These are phyloP conservation scores for Cutaneotrichosporon curvatum DNA, from an alignment of 1,284 basidiomycete species.

Conservation along the genomic window DNA sequence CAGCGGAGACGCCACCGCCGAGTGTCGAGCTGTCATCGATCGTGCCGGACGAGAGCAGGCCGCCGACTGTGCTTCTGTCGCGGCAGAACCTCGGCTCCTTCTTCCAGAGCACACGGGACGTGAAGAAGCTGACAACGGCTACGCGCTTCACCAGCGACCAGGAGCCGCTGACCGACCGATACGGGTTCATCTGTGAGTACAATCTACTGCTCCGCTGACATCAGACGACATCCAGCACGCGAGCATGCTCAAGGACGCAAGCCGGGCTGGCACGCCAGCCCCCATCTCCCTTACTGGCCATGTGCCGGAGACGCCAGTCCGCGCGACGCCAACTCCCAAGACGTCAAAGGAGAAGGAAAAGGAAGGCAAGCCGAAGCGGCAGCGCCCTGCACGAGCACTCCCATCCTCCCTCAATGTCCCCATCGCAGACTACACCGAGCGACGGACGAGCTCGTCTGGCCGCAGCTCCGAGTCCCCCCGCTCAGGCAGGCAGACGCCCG, in stretches of 20 bases:
- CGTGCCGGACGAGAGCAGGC: constrained; percentile 72
- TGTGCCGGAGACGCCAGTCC: constrained; percentile 1
- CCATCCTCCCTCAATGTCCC: constrained; percentile 1
- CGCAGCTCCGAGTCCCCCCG: constrained; percentile 2
- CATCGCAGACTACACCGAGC: constrained; percentile 1
- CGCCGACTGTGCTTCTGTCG: constrained; percentile 56
- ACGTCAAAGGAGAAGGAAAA: neutral
- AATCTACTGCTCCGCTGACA: neutral
- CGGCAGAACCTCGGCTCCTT: constrained; percentile 38
- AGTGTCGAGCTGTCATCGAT: constrained; percentile 82
- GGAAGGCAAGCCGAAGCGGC: neutral
- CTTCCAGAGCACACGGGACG: constrained; percentile 26
- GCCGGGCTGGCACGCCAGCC: constrained; percentile 34
- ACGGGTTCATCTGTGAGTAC: constrained; percentile 85
- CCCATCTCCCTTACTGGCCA: constrained; percentile 38
- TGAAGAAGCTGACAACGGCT: constrained; percentile 37
- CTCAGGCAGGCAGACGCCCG: constrained; percentile 2
- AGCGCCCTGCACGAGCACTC: neutral
- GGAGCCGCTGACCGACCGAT: constrained; percentile 74
- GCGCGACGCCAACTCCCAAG: neutral
- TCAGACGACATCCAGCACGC: constrained; percentile 75
- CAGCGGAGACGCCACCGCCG: constrained; percentile 29
- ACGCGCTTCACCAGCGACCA: constrained; percentile 55
- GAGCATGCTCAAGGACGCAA: constrained; percentile 66
- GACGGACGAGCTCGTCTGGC: neutral